A percentile compares a stretch with the other conserved stretches of the same genome.
Evolutionary conservation across 306 rosid genomes (phyloP).

Genomic region (Trifolium fragiferum): DNA sequence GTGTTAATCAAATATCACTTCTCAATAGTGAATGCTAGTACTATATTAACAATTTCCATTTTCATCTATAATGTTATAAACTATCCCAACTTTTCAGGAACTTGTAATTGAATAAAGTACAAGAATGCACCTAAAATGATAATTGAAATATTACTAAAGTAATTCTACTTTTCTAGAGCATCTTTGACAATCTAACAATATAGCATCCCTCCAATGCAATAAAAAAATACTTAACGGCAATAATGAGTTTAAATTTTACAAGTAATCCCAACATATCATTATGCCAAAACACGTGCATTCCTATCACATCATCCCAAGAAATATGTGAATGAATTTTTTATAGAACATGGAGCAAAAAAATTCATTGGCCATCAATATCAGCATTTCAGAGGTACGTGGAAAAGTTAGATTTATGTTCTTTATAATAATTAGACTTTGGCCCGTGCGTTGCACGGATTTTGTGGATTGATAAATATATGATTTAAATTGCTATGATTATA

Average conservation of each 20-base stretch:
- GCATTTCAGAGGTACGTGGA: slow-evolving; percentile 1
- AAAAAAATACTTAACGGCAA: neutral
- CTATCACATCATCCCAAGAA: neutral
- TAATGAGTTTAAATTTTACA: neutral
- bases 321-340: neutral
- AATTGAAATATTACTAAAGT: neutral
- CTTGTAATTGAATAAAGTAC: too few species aligned
- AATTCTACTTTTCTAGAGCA: neutral
- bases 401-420: slow-evolving; percentile 7
- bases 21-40: neutral
- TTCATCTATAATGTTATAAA: neutral
- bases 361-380: neutral
- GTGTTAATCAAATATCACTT: neutral
- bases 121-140: neutral
- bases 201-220: neutral
- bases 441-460: too few species aligned
- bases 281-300: slow-evolving; percentile 1
- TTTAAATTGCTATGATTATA: too few species aligned
- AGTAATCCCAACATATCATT: neutral
- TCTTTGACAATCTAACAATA: slow-evolving; percentile 1
- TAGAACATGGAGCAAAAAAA: slow-evolving; percentile 5
- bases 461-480: too few species aligned
- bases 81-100: neutral
- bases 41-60: neutral
- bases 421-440: too few species aligned